These are phyloP conservation scores for Mycena citricolor DNA, from an alignment of 1,284 basidiomycete species.

Conservation along the genomic window DNA sequence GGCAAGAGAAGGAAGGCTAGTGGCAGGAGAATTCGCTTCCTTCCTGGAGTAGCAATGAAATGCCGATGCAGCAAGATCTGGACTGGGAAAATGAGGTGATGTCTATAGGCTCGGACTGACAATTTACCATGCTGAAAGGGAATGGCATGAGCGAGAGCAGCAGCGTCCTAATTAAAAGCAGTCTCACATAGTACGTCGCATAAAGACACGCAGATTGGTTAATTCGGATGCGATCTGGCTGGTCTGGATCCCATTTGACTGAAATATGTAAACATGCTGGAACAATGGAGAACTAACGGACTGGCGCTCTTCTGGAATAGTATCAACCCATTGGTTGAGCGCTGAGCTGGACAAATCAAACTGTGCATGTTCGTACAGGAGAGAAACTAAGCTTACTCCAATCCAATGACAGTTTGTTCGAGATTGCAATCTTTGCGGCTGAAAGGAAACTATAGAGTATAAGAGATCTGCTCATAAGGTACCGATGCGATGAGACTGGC, in stretches of 20 bases:
- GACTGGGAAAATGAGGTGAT: constrained; percentile 24
- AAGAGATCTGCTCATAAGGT: background rate
- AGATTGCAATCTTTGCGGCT: constrained; percentile 23
- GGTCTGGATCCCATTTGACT: constrained; percentile 46
- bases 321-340: constrained; percentile 50
- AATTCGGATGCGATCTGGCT: constrained; percentile 37
- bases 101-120: background rate
- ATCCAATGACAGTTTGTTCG: constrained; percentile 45
- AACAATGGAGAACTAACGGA: background rate
- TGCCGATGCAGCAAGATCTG: constrained; percentile 48
- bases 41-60: constrained; percentile 42
- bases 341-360: too few relatives aligned
- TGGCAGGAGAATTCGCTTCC: constrained; percentile 26
- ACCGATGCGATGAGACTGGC: background rate
- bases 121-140: constrained; percentile 11
- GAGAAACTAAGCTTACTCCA: too few relatives aligned
- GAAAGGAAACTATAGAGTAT: too few relatives aligned
- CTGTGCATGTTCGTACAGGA: too few relatives aligned
- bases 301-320: constrained; percentile 43
- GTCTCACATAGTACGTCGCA: constrained; percentile 38
- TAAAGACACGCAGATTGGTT: constrained; percentile 45
- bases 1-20: constrained; percentile 43
- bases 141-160: background rate
- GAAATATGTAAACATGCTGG: background rate
- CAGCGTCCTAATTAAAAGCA: background rate